Percentiles rank a stretch among this genome's conserved stretches.
Evolutionary conservation across 2,329 filamentous ascomycete species (phyloP).

Genomic region (Apiospora hydei): DNA sequence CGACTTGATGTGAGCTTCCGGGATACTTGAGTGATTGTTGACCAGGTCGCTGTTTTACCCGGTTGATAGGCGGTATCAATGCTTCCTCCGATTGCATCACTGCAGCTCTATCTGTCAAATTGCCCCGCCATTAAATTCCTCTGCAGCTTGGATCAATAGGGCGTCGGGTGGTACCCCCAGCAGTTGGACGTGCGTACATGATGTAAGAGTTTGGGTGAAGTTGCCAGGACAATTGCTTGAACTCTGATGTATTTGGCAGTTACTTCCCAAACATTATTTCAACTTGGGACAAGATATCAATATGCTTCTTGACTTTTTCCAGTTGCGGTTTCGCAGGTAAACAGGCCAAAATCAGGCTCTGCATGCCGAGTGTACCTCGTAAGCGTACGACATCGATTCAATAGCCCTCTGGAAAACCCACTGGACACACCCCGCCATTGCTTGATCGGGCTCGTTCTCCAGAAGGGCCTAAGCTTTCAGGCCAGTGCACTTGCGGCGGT

Average conservation of each 20-base stretch:
- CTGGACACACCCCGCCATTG: neutral
- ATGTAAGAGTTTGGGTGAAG: neutral
- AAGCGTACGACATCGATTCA: neutral
- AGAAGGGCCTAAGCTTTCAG: neutral
- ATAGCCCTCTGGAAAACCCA: neutral
- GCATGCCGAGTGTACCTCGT: neutral
- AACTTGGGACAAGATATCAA: neutral
- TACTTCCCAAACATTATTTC: neutral
- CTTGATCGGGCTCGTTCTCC: neutral
- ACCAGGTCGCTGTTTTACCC: slow-evolving; percentile 15
- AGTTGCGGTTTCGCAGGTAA: neutral
- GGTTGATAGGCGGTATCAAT: neutral
- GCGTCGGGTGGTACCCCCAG: neutral
- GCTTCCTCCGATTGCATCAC: slow-evolving; percentile 5
- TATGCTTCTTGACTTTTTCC: neutral
- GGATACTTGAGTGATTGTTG: neutral
- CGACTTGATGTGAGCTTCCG: neutral
- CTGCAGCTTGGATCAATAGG: neutral
- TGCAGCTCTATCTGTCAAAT: neutral
- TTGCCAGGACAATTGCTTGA: neutral
- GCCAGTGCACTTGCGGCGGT: slow-evolving; percentile 1
- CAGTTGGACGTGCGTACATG: neutral
- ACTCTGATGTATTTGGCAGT: neutral
- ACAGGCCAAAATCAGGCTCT: neutral
- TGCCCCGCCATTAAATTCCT: slow-evolving; percentile 6